Evolutionary conservation across 2,329 filamentous ascomycete species (phyloP), one percentile per base, ranked within the genome.

Genomic region (Penicillium concentricum): DNA sequence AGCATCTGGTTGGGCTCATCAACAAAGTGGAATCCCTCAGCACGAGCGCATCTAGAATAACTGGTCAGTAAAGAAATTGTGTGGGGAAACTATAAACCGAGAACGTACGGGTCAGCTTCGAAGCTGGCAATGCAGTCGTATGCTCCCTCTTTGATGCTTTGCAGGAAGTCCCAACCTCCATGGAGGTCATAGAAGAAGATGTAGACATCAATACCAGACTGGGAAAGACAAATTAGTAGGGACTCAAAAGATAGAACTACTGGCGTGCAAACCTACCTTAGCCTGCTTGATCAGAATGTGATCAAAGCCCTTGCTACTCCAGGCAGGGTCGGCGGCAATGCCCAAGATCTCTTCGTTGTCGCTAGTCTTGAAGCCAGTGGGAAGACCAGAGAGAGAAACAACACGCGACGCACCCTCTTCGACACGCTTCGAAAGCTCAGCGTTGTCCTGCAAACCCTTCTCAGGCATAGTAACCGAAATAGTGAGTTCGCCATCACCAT

Each of bases 381-480:
- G 15, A 10, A 56, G 48, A 13, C 48, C 54, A 2, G 20, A 51
- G 10, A 56, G 54, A 12, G 12, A 44, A 13, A 57, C n/a, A 6
- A 57, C 43, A 22, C 55, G 55, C 5, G 55, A 54, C 8, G 50
- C 55, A 15, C 51, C 55, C 2, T 41, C 41, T 5, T 30, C 20
- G n/a, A 52, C 26, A 2, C 48, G 48, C 2, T 5, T 13, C 10
- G 5, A 32, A 22, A 56, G 41, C 26, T 35, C 42, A 5, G 20
- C 39, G 20, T 74, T 74, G 37, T 73, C 73, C 6, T 68, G 67
- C 18, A 82, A 67, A 30, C 76, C 67, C 1, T 55, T 38, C 38
- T 55, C 45, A 3, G 52, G 52, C 45, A 55, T 34, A 7, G 45
- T 13, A 10, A 76, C 76, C 54, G 76, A 76, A 56, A 76, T 64